Conservation (phyloP, 768 basidiomycete genomes). For the Auricularia sp. region DNA sequence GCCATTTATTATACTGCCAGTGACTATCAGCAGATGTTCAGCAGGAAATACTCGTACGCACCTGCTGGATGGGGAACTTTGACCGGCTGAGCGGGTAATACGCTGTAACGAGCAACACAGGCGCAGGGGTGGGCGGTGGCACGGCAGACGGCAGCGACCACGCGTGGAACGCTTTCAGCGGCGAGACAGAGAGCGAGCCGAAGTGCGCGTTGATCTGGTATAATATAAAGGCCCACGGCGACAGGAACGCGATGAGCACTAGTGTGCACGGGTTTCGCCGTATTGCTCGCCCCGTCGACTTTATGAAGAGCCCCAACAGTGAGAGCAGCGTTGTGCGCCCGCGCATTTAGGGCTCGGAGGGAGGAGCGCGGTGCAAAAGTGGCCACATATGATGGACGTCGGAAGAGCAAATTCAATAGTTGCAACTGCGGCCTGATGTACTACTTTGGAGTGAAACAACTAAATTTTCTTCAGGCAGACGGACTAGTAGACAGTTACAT, state of each 20-base stretch:
- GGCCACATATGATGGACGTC: no score
- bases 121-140: background rate
- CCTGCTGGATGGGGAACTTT: slow-evolving; percentile 32
- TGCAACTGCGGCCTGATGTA: no score
- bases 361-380: no score
- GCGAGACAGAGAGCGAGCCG: background rate
- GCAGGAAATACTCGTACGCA: background rate
- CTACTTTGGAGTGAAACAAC: no score
- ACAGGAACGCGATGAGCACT: background rate
- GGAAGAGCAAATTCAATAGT: no score
- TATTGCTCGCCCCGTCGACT: background rate
- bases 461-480: no score
- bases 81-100: slow-evolving; percentile 42
- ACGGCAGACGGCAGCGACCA: background rate
- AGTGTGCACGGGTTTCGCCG: background rate
- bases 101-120: slow-evolving; percentile 43
- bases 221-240: background rate
- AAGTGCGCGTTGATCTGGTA: background rate
- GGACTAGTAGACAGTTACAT: no score
- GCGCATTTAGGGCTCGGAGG: no score
- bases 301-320: background rate
- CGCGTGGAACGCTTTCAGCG: background rate
- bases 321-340: background rate
- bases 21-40: background rate
- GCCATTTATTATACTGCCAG: slow-evolving; percentile 35